Conservation (phyloP, 192 early-diverging fungal species). For the Helicostylum pulchrum region DNA sequence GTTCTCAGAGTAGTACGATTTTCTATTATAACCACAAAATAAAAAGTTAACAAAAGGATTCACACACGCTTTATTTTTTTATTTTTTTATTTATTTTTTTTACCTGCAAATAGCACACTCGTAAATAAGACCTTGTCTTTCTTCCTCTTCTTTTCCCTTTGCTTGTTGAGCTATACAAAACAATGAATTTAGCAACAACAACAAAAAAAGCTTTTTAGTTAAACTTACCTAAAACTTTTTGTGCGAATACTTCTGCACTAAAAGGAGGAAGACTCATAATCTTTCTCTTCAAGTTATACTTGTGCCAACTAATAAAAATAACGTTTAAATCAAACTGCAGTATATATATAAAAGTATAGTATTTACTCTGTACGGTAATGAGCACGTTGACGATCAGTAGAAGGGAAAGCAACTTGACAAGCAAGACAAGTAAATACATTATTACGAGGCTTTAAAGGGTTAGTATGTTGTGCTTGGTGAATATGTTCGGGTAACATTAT, state of each 20-base stretch:
- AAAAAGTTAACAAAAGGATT: background rate
- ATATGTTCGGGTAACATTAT: background rate
- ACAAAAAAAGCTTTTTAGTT: background rate
- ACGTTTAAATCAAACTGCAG: background rate
- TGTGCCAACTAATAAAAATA: slow-evolving; percentile 71
- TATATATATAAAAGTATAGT: background rate
- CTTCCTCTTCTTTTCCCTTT: slow-evolving; percentile 45
- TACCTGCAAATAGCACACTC: slow-evolving; percentile 55
- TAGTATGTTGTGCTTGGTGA: slow-evolving; percentile 7
- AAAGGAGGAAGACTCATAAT: slow-evolving; percentile 89
- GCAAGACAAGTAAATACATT: slow-evolving; percentile 77
- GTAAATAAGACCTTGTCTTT: slow-evolving; percentile 30
- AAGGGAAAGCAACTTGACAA: slow-evolving; percentile 92
- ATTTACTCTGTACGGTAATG: slow-evolving; percentile 86
- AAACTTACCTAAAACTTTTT: slow-evolving; percentile 55
- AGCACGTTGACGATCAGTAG: slow-evolving; percentile 86
- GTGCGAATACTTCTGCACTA: slow-evolving; percentile 78
- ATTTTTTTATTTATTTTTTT: background rate
- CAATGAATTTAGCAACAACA: too few relatives aligned
- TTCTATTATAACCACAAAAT: slow-evolving; percentile 9
- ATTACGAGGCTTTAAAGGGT: slow-evolving; percentile 19
- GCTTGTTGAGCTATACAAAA: slow-evolving; percentile 55
- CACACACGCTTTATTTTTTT: background rate
- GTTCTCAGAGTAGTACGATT: slow-evolving; percentile 62
- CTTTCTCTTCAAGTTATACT: slow-evolving; percentile 98